Evolutionary conservation across 2,329 filamentous ascomycete genomes (phyloP), one percentile per base, ranked within the genome.

Genomic region (Monosporascus sp.): DNA sequence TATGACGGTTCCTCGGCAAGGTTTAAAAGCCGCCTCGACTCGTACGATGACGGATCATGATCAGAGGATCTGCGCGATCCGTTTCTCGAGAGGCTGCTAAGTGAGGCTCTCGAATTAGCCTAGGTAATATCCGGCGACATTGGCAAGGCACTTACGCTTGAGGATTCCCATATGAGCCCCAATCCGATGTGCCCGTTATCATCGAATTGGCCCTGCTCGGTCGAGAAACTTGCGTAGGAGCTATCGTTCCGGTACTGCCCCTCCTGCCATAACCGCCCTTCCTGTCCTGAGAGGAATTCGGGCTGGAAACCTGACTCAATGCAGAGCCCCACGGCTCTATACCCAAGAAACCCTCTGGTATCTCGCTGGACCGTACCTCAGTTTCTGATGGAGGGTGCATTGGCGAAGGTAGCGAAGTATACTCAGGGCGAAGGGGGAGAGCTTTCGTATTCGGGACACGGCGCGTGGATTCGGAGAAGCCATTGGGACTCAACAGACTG

Each of bases 1-100:
- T 68, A 56, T 6, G 60, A 52, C 5, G 66, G 59, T 17, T 70
- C 68, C 55, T 73, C 72, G 17, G 65, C 65, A 31, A 74, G 60
- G 50, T 73, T 73, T 40, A 77, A 60, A 8, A 78, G 59, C 7
- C 73, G 70, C 56, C 73, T 70, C n/a, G 74, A 71, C 59, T 75
- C 74, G 61, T 78, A 78, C 26, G 74, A 75, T 27, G 65, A 65
- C 49, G 72, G 54, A 53, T 77, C 70, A 62, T 77, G 75, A 53
- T 72, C 73, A 59, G 71, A 71, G 5, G 74, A 76, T 5, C 68
- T 62, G 47, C 70, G 72, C 40, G 68, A 67, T 24, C 62, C 61
- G 37, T 67, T 64, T 41, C 62, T 52, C 24, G 68, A 64, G 60
- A 67, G 65, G 48, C 69, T 74, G 50, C 48, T 60, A 22, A 52